Base-by-base conservation (phyloP, 495 filamentous ascomycete species). In the Penicillium arizonense region DNA sequence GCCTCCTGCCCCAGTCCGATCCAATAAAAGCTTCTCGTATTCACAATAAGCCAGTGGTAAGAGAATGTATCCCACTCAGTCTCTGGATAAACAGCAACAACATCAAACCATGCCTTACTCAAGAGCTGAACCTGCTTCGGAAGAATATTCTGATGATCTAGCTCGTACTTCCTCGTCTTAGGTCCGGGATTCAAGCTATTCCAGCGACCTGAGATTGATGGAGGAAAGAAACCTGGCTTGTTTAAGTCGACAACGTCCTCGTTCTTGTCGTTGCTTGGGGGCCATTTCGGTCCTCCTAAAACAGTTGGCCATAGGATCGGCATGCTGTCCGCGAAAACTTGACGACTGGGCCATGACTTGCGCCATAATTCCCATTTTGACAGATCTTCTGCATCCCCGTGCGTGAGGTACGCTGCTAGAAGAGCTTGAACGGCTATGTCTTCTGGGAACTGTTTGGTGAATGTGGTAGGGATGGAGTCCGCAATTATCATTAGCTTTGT, bases 21-120 rank as follows among this genome's bases (percentile, higher is more conserved):
- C 71, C 82, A 88, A 63, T 87, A 93, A 63, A 96, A 91, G 28
- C 85, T 87, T 44, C 91, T 80, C 3, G 90, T 91, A 59, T 95
- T 95, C 40, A 93, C 84, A 47, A 90, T 80, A 12, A 87, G 75
- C 91, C 91, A 96, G 55, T 82, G 71, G 66, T 93, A 87, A 4
- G 76, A 73, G 65, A 86, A 93, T 7, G 64, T 60, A 1, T 77
- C 70, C 57, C 78, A 77, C 9, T 76, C 59, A 2, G 84, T 70
- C 12, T 73, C 58, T 2, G 81, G 80, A 45, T 84, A 85, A 1
- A 80, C 76, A 18, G 68, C 51, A 11, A 68, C 62, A 2, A 87
- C 80, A 26, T 67, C 67, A 0, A 69, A 59, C 79, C 84, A 89
- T 55, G 91, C 88, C 7, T 62, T 63, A n/a, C 67, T 61, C 37